A percentile compares a stretch with the other conserved stretches of the same genome.
These are phyloP conservation scores for Globisporangium uncinulatum DNA, from an alignment of 352 stramenopile species.

Conservation along the genomic window DNA sequence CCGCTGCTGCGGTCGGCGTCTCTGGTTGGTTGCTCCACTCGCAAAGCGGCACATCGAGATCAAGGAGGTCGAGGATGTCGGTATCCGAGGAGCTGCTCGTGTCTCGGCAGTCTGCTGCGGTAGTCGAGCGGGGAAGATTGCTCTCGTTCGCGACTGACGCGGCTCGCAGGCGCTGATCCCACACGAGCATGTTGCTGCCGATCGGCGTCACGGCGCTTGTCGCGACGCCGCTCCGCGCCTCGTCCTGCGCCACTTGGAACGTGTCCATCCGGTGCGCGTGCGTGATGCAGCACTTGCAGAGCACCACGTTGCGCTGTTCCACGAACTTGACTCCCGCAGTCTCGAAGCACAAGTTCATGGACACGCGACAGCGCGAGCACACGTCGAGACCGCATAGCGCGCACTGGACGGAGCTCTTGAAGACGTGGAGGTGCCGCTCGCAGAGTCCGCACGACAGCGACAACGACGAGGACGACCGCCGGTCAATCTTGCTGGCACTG, in stretches of 20 bases:
- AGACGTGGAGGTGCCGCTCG: slow-evolving; percentile 12
- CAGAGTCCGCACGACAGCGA: slow-evolving; percentile 15
- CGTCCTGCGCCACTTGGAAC: slow-evolving; percentile 19
- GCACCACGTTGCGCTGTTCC: slow-evolving; percentile 21
- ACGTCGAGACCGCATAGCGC: slow-evolving; percentile 23
- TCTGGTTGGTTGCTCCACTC: neutral
- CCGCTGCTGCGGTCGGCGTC: neutral
- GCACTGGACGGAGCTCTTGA: slow-evolving; percentile 19
- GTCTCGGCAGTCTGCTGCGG: neutral
- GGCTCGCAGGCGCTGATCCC: neutral
- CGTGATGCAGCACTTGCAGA: slow-evolving; percentile 1
- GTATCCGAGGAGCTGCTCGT: neutral
- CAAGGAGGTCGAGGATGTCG: neutral
- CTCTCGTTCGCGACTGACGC: neutral
- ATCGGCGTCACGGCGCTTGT: neutral
- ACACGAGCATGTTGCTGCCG: neutral
- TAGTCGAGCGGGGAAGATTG: too few species aligned
- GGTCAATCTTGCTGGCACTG: neutral
- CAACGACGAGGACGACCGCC: slow-evolving; percentile 2
- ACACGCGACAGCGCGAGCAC: slow-evolving; percentile 23
- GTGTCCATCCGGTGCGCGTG: slow-evolving; percentile 18
- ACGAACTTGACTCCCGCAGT: slow-evolving; percentile 15
- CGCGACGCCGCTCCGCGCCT: slow-evolving; percentile 19
- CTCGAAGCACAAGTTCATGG: slow-evolving; percentile 17
- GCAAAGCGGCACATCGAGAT: neutral